phyloP scores from a whole-genome alignment of 768 basidiomycete species.

The Phlebiopsis gigantea region DNA sequence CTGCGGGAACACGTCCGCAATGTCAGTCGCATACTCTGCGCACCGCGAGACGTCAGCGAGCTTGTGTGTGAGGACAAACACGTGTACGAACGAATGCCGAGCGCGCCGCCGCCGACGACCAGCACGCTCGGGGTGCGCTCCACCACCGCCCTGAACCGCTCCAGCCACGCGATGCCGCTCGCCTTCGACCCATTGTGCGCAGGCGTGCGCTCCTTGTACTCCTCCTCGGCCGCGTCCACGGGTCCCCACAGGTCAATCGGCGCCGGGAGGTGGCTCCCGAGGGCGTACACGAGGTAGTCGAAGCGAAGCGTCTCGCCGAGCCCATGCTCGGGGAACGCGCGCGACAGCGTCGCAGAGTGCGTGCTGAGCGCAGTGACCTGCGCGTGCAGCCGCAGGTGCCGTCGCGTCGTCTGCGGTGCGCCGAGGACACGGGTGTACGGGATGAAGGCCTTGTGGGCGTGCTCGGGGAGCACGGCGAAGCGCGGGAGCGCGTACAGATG shows the following conservation, averaged over 20 bases:
- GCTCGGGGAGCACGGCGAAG: conserved; percentile 50
- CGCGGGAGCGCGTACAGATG: conserved; percentile 51
- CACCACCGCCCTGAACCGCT: conserved; percentile 43
- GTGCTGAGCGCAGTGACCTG: conserved; percentile 35
- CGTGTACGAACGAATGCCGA: conserved; percentile 57
- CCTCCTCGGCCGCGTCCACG: conserved; percentile 18
- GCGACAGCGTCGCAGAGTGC: conserved; percentile 40
- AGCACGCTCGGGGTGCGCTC: conserved; percentile 45
- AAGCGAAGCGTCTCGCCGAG: conserved; percentile 33
- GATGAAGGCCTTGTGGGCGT: conserved; percentile 66
- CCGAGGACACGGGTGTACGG: conserved; percentile 47
- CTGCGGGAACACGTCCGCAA: conserved; percentile 45
- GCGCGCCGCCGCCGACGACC: conserved; percentile 67
- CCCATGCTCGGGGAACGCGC: conserved; percentile 42
- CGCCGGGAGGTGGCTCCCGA: conserved; percentile 51
- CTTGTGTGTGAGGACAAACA: background rate
- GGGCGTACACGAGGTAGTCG: conserved; percentile 56
- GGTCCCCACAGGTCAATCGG: conserved; percentile 52
- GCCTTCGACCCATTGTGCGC: conserved; percentile 35
- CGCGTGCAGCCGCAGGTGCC: conserved; percentile 38
- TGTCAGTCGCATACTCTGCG: conserved; percentile 61
- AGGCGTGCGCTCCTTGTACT: background rate
- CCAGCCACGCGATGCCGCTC: conserved; percentile 47
- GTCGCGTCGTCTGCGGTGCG: conserved; percentile 1
- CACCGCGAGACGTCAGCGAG: background rate